Evolutionary conservation across 179 eudicot species (phyloP).

Genomic region (Spinacia oleracea): DNA sequence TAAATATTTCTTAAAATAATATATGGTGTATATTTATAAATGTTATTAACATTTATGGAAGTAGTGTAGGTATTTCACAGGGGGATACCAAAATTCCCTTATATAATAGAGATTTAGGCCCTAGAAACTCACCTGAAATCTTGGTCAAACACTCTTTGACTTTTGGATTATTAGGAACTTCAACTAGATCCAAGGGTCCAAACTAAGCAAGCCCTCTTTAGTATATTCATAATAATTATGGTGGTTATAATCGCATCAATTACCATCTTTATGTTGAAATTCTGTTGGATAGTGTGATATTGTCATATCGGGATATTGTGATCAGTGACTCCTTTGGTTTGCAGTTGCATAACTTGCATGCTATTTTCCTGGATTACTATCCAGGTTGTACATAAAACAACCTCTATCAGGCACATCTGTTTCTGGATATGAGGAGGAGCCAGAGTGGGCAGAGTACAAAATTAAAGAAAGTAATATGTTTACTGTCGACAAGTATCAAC

Average conservation of each 20-base stretch:
- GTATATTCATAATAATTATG: neutral
- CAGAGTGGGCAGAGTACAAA: conserved; percentile 94
- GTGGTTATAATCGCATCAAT: neutral
- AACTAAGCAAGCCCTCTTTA: neutral
- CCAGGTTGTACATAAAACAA: conserved; percentile 85
- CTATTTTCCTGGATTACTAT: no score
- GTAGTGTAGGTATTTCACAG: no score
- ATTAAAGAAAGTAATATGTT: conserved; percentile 96
- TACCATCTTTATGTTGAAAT: neutral
- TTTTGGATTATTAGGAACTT: neutral
- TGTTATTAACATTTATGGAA: no score
- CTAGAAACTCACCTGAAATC: no score
- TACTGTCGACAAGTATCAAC: conserved; percentile 98
- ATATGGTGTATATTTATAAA: no score
- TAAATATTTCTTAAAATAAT: no score
- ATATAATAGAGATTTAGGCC: no score
- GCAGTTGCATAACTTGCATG: neutral
- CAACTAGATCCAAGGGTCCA: neutral
- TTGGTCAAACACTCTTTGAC: neutral
- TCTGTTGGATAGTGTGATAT: neutral
- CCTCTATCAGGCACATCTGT: conserved; percentile 54
- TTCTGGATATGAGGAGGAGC: conserved; percentile 48
- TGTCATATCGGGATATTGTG: no score
- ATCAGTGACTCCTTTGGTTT: conserved; percentile 5
- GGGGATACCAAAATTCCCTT: no score